Percentiles rank a stretch among this genome's conserved stretches.
Conservation (phyloP, 2,329 filamentous ascomycete genomes). For the Xylariaceae sp. region DNA sequence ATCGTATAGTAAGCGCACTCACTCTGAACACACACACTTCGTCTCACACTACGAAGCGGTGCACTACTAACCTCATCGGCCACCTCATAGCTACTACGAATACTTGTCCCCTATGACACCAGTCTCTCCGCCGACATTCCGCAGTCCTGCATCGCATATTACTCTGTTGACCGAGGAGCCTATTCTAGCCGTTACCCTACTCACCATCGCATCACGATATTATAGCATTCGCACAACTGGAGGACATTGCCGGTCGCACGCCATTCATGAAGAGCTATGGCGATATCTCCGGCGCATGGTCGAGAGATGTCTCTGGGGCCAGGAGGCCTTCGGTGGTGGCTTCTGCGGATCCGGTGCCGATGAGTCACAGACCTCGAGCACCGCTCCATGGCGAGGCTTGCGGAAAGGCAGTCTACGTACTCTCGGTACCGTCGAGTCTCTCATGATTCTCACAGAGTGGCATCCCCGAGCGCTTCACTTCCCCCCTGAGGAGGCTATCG, state of each 20-base stretch:
- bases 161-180: conserved; percentile 85
- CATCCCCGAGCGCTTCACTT: conserved; percentile 93
- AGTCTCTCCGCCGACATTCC: conserved; percentile 87
- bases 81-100: conserved; percentile 67
- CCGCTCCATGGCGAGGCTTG: conserved; percentile 64
- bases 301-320: conserved; percentile 88
- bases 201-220: conserved; percentile 88
- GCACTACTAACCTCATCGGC: conserved; percentile 11
- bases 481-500: conserved; percentile 70
- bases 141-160: conserved; percentile 70
- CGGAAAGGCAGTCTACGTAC: conserved; percentile 77
- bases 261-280: conserved; percentile 95
- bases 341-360: conserved; percentile 70
- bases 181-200: conserved; percentile 82
- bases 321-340: conserved; percentile 88
- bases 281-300: conserved; percentile 92
- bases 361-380: conserved; percentile 59
- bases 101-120: conserved; percentile 88
- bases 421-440: conserved; percentile 86
- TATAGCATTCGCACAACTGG: conserved; percentile 74
- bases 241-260: conserved; percentile 75
- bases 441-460: conserved; percentile 95
- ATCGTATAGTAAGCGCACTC: conserved; percentile 69
- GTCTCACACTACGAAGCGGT: background rate
- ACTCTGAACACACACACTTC: background rate